Evolutionary conservation across 2,329 filamentous ascomycete species (phyloP), one percentile per base, ranked within the genome.

Genomic region (Anthostomella pinea): DNA sequence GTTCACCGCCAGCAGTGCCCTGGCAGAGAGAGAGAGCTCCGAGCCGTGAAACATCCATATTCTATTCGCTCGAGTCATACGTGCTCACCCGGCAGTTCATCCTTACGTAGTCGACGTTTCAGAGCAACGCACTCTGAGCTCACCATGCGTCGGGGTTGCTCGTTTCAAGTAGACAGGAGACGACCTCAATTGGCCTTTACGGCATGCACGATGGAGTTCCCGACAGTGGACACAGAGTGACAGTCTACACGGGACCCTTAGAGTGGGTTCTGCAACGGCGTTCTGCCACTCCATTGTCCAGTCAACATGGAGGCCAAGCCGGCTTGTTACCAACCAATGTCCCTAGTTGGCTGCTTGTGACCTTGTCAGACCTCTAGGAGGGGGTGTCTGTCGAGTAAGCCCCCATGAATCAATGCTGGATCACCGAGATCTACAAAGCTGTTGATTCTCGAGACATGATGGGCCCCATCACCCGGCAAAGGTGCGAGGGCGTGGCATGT

Each of bases 81-180:
- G n/a, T 14, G n/a, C 24, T 26, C n/a, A 26, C 24, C 15, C 15
- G n/a, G 24, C 24, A 26, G 24, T 14, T 26, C 8, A 23, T n/a
- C 21, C 21, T 28, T 30, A 30, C 27, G 27, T 30, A 30, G 27
- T n/a, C 27, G 6, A 17, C 7, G 27, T 30, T 30, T 30, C 27
- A 30, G 16, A 30, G 7, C 7, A 14, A 10, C 11, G 11, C 15
- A 30, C 6, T n/a, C 14, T 19, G 9, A 16, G n/a, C 27, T 30
- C 25, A 15, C 14, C 25, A 10, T 28, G 25, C 14, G 7, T 28
- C 8, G 27, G 27, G 27, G 6, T 30, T 9, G 27, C 5, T 19
- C 7, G 27, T 30, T 30, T 30, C 27, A 30, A 30, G 27, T 30
- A 30, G 27, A 30, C 27, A 26, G n/a, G 24, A 23, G 8, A 23